Conservation (phyloP, 192 early-diverging fungal species). For the Backusella circina region DNA sequence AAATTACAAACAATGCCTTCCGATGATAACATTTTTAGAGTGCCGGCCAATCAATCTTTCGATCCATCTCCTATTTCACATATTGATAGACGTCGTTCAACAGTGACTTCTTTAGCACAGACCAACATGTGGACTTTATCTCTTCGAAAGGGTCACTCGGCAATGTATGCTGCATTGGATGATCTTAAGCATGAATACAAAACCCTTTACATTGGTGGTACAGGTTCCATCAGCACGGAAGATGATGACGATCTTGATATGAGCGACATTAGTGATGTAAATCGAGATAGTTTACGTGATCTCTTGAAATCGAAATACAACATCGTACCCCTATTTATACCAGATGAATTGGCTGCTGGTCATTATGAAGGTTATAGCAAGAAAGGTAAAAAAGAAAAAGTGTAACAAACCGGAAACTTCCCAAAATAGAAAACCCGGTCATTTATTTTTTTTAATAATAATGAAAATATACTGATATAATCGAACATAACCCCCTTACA, state of each 20-base stretch:
- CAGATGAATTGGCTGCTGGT: slow-evolving; percentile 61
- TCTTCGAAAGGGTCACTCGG: slow-evolving; percentile 77
- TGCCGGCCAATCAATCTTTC: background rate
- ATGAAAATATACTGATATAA: background rate
- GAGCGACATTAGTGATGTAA: slow-evolving; percentile 45
- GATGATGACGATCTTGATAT: slow-evolving; percentile 54
- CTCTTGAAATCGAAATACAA: slow-evolving; percentile 51
- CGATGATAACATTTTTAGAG: background rate
- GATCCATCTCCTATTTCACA: slow-evolving; percentile 28
- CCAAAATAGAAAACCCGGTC: background rate
- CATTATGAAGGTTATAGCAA: slow-evolving; percentile 99
- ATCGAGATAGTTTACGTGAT: slow-evolving; percentile 49
- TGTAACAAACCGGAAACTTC: background rate
- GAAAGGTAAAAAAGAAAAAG: slow-evolving; percentile 49
- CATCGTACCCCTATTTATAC: slow-evolving; percentile 77
- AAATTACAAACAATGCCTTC: background rate
- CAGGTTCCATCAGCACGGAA: slow-evolving; percentile 57
- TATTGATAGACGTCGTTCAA: slow-evolving; percentile 16
- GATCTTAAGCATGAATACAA: slow-evolving; percentile 57
- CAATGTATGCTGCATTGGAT: slow-evolving; percentile 82
- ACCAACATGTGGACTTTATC: slow-evolving; percentile 20
- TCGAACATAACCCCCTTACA: slow-evolving; percentile 16
- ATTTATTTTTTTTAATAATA: background rate
- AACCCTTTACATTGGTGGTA: slow-evolving; percentile 75
- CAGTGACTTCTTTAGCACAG: slow-evolving; percentile 2